Percentiles rank a stretch among this genome's conserved stretches.
Conservation (phyloP, 805 yeast genomes). For the Candida tallmaniae region DNA sequence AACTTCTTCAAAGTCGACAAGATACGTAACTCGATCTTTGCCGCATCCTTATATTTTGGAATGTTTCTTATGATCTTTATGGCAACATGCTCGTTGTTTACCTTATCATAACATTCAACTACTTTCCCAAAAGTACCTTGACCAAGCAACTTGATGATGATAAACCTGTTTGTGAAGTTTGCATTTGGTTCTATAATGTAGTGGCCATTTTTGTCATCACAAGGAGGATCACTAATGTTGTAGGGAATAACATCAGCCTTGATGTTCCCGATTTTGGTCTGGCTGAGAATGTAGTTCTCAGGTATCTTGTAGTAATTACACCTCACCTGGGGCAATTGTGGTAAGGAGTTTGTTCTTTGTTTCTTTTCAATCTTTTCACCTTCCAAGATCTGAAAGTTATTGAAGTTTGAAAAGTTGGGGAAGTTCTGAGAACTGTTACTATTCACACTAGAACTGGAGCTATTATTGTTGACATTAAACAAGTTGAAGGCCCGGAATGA, state of each 20-base stretch:
- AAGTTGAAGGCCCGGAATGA: slow-evolving; percentile 39
- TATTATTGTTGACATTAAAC: slow-evolving; percentile 35
- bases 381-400: not conserved
- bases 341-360: slow-evolving; percentile 40
- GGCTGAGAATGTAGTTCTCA: slow-evolving; percentile 26
- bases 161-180: slow-evolving; percentile 69
- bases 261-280: slow-evolving; percentile 37
- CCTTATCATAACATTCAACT: slow-evolving; percentile 71
- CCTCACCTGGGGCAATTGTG: slow-evolving; percentile 41
- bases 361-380: slow-evolving; percentile 16
- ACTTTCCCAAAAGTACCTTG: slow-evolving; percentile 95
- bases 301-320: slow-evolving; percentile 40
- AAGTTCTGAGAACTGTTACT: not conserved
- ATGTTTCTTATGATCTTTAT: slow-evolving; percentile 89
- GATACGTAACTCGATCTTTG: slow-evolving; percentile 85
- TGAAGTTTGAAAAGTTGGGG: not conserved
- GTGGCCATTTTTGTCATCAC: slow-evolving; percentile 73
- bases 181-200: slow-evolving; percentile 58
- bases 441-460: not conserved
- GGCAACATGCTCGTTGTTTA: slow-evolving; percentile 64
- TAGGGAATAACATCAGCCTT: slow-evolving; percentile 38
- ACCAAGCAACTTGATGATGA: slow-evolving; percentile 66
- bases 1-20: slow-evolving; percentile 66
- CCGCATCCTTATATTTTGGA: slow-evolving; percentile 93
- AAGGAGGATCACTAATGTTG: slow-evolving; percentile 29